Conservation (phyloP, 1,139 yeast genomes). For the Protomyces inundatus region DNA sequence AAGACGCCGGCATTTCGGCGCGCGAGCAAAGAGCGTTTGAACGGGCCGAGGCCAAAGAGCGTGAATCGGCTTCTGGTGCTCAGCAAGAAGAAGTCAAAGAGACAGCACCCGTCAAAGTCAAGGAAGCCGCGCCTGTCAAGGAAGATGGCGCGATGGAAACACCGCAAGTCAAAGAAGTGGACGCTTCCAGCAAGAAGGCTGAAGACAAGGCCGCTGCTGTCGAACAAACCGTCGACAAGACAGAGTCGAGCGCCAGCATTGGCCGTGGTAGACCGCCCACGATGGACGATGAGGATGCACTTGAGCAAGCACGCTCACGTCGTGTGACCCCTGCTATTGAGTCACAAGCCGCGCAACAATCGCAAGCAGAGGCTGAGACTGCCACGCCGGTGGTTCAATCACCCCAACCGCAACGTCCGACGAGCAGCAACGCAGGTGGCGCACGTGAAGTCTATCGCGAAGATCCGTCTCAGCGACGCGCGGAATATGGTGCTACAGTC, state of each 20-base stretch:
- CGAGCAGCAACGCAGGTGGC: neutral
- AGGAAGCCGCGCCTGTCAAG: neutral
- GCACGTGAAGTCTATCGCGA: slow-evolving; percentile 19
- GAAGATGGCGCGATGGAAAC: neutral
- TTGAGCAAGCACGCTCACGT: slow-evolving; percentile 12
- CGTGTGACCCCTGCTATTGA: slow-evolving; percentile 24
- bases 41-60: neutral
- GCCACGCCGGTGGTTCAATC: neutral
- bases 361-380: neutral
- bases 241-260: neutral
- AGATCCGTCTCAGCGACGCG: slow-evolving; percentile 11
- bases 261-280: slow-evolving; percentile 16
- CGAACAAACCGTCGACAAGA: neutral
- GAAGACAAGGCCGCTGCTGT: neutral
- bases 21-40: neutral
- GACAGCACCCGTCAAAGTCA: neutral
- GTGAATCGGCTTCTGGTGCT: neutral
- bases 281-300: slow-evolving; percentile 15
- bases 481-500: slow-evolving; percentile 15
- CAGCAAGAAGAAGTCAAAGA: neutral
- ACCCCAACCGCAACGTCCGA: slow-evolving; percentile 14
- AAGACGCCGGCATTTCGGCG: neutral
- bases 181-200: neutral
- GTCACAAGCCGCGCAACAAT: neutral
- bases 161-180: neutral